These are phyloP conservation scores for Blastobotrys proliferans DNA, from an alignment of 1,139 yeast genomes.

Conservation along the genomic window DNA sequence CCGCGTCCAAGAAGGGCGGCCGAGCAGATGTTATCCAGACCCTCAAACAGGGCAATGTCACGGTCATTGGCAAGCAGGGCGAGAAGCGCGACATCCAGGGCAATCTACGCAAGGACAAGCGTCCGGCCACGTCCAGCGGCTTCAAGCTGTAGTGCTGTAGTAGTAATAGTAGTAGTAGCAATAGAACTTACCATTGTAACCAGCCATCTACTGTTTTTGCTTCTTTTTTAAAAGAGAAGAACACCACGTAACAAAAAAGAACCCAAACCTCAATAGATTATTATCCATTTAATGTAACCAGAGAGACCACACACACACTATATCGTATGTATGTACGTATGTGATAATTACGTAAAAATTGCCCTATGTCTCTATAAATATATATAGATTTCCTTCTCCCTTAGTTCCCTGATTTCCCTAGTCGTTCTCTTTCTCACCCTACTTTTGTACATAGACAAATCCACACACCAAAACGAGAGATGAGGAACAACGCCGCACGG, in stretches of 20 bases:
- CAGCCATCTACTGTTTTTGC: neutral
- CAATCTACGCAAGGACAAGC: slow-evolving; percentile 46
- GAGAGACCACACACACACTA: too few species aligned
- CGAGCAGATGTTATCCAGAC: slow-evolving; percentile 67
- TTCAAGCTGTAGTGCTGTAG: slow-evolving; percentile 11
- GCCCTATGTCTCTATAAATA: neutral
- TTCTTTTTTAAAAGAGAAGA: too few species aligned
- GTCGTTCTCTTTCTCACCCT: too few species aligned
- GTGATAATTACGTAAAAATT: neutral
- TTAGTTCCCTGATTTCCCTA: too few species aligned
- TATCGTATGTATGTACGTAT: neutral
- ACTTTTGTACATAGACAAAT: too few species aligned
- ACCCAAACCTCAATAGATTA: too few species aligned
- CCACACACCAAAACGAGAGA: too few species aligned
- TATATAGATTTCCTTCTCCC: too few species aligned
- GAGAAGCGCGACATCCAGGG: slow-evolving; percentile 72
- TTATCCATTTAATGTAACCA: too few species aligned
- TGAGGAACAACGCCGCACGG: too few species aligned
- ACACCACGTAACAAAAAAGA: too few species aligned
- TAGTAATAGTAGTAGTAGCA: neutral
- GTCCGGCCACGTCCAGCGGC: slow-evolving; percentile 4
- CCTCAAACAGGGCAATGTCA: slow-evolving; percentile 67
- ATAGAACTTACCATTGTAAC: too few species aligned
- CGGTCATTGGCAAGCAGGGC: slow-evolving; percentile 76
- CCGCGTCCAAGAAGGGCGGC: slow-evolving; percentile 47